Evolutionary conservation across 345 rosid genomes (phyloP), one percentile per base, ranked within the genome.

Genomic region (Corchorus olitorius): DNA sequence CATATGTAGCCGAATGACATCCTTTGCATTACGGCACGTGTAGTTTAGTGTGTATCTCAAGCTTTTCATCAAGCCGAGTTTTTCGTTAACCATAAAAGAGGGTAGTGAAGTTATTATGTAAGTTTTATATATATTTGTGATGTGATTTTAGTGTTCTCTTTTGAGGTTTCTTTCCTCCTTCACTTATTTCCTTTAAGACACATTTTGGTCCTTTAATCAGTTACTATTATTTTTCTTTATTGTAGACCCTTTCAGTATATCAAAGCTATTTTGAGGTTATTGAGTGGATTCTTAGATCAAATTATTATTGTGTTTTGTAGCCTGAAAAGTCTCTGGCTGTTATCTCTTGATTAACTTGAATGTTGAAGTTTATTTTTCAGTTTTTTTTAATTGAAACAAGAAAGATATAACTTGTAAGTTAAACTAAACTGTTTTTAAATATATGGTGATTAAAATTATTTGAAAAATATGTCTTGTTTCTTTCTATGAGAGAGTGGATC

Each of bases 1-100:
- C 88, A 76, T 70, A 82, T 84, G 72, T 88, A 87, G 80, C 77
- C 56, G 61, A 72, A 79, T 58, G 70, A 52, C 75, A 59, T 35
- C 71, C 67, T 6, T 61, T 39, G 60, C 66, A 64, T 63, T 35
- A 22, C 37, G 12, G 78, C 75, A 19, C 20, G 33, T 56, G 82
- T 82, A 81, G 87, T 80, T 75, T 82, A 81, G 72, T 69, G 80
- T 82, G 87, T 75, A 78, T 73, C 76, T 76, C 35, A 50, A 33
- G 54, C 50, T 52, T 17, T 34, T 52, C 48, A 14, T 16, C 39
- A 6, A 39, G 4, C 43, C 6, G 43, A 39, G 43, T 59, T 77
- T 77, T 76, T 77, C 79, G 39, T 33, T 4, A 80, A 10, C 75
- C 75, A 67, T 55, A 64, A 77, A 48, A 58, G 65, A 52, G 70